Percentiles rank a stretch among this genome's conserved stretches.
phyloP scores from a whole-genome alignment of 768 basidiomycete species.

The Asterophora parasitica region DNA sequence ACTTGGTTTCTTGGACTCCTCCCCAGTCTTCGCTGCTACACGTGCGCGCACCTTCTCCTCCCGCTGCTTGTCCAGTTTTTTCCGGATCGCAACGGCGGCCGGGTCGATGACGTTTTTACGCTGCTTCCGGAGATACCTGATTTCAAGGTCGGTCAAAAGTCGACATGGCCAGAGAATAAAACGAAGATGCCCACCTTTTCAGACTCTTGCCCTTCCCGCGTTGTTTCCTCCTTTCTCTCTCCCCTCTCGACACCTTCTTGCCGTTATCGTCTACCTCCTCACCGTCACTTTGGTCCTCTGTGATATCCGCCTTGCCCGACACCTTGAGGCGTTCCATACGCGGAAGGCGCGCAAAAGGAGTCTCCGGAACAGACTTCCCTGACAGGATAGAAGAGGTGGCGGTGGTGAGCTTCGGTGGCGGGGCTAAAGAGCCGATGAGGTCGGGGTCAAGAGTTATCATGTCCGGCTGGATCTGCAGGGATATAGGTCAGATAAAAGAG shows the following conservation, averaged over 20 bases:
- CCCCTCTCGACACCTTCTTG: slow-evolving; percentile 43
- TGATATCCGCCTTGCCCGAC: slow-evolving; percentile 70
- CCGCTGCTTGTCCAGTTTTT: slow-evolving; percentile 58
- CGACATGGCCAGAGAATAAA: not conserved
- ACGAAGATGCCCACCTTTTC: slow-evolving; percentile 49
- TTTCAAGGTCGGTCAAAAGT: not conserved
- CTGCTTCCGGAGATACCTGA: slow-evolving; percentile 77
- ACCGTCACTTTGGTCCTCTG: slow-evolving; percentile 44
- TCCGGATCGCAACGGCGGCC: slow-evolving; percentile 62
- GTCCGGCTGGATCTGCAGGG: slow-evolving; percentile 76
- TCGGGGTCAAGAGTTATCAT: slow-evolving; percentile 84
- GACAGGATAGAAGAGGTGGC: slow-evolving; percentile 27
- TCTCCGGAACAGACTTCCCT: slow-evolving; percentile 36
- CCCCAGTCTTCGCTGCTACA: slow-evolving; percentile 28
- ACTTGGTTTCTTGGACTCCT: slow-evolving; percentile 26
- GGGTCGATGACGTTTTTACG: slow-evolving; percentile 95
- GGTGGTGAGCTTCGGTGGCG: slow-evolving; percentile 56
- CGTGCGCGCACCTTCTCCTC: slow-evolving; percentile 37
- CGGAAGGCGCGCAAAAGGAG: slow-evolving; percentile 68
- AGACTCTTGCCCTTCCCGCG: slow-evolving; percentile 83
- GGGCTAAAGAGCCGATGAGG: slow-evolving; percentile 65
- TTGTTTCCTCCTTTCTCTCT: slow-evolving; percentile 79
- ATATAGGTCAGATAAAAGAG: not conserved
- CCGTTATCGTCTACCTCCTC: slow-evolving; percentile 27
- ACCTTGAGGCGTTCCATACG: slow-evolving; percentile 74